phyloP scores from a whole-genome alignment of 306 rosid species.

The Herpetospermum pedunculosum region DNA sequence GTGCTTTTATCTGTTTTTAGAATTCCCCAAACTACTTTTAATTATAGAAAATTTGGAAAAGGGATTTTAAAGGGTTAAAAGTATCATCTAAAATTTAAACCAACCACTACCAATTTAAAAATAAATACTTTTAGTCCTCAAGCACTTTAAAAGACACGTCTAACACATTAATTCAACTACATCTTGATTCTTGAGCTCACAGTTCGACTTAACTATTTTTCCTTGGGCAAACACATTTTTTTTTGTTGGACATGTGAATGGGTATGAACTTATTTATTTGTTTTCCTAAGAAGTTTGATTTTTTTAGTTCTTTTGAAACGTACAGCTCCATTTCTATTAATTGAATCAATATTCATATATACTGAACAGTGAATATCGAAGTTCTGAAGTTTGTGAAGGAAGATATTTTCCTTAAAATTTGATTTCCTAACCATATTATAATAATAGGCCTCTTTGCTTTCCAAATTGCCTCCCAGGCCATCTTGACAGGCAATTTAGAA shows the following conservation, averaged over 20 bases:
- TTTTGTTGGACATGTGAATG: not conserved
- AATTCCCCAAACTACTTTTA: not conserved
- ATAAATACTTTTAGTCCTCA: not conserved
- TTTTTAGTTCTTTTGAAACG: not conserved
- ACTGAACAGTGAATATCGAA: not conserved
- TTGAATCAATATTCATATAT: not conserved
- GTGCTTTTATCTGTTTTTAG: not conserved
- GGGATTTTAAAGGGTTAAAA: not conserved
- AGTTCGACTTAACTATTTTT: not conserved
- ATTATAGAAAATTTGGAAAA: not conserved
- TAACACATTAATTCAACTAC: not conserved
- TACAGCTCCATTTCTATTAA: not conserved
- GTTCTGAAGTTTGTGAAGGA: not conserved
- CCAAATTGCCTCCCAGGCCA: not conserved
- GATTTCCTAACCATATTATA: not conserved
- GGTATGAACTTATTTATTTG: not conserved
- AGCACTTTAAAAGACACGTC: not conserved
- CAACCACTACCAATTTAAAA: not conserved
- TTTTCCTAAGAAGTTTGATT: not conserved
- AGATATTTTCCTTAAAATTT: not conserved
- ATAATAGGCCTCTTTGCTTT: not conserved
- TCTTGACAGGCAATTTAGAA: not conserved
- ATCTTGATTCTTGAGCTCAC: not conserved
- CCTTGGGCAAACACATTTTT: not conserved
- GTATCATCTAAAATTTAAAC: not conserved